phyloP scores from a whole-genome alignment of 2,329 filamentous ascomycete species.

The Dactylellina cionopaga region DNA sequence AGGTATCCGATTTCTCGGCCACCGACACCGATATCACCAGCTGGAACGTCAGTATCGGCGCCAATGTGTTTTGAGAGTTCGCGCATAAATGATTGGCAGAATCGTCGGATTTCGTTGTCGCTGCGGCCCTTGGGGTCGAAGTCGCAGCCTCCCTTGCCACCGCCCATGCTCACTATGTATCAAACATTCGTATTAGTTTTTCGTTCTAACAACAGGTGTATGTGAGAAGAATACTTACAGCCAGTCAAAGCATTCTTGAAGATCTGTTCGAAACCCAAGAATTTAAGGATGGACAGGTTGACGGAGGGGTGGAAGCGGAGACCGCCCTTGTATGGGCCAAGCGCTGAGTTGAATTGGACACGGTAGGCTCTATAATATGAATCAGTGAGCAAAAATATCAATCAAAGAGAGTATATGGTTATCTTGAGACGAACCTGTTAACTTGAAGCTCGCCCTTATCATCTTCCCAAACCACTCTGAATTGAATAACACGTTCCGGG shows the following conservation, averaged over 20 bases:
- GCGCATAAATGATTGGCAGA: constrained; percentile 96
- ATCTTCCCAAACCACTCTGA: constrained; percentile 96
- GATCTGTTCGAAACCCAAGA: constrained; percentile 98
- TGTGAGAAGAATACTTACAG: constrained; percentile 67
- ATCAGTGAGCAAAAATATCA: constrained; percentile 47
- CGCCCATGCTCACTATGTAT: constrained; percentile 88
- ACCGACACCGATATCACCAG: constrained; percentile 94
- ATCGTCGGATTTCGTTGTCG: constrained; percentile 95
- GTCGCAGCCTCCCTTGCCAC: constrained; percentile 96
- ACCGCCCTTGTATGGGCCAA: constrained; percentile 98
- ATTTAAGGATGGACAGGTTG: constrained; percentile 86
- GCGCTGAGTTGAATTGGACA: constrained; percentile 97
- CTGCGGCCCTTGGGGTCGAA: constrained; percentile 99
- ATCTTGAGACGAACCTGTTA: constrained; percentile 45
- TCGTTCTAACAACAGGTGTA: constrained; percentile 12
- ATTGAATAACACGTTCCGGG: constrained; percentile 95
- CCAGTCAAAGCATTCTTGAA: constrained; percentile 99
- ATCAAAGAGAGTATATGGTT: background rate
- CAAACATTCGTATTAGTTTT: constrained; percentile 5
- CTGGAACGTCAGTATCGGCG: constrained; percentile 93
- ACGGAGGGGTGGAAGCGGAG: constrained; percentile 92
- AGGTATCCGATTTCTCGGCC: constrained; percentile 92
- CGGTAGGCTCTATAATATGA: constrained; percentile 88
- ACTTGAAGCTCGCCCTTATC: constrained; percentile 72
- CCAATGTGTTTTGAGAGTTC: constrained; percentile 96